These are phyloP conservation scores for Ilex aquifolium DNA, from an alignment of 257 asterid genomes.

Conservation along the genomic window DNA sequence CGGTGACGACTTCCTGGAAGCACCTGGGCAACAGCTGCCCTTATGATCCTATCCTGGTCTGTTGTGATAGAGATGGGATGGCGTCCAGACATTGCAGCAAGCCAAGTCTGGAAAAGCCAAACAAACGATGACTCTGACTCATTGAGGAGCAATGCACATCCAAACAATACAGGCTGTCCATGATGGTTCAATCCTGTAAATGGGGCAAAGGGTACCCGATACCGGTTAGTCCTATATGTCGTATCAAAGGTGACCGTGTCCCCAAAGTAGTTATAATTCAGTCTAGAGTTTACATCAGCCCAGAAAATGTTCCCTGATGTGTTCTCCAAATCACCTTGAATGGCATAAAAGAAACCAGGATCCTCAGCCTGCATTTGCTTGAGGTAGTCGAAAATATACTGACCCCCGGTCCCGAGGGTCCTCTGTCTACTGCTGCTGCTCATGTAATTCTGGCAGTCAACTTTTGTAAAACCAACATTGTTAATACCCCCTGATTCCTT, in stretches of 20 bases:
- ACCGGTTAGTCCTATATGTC: background rate
- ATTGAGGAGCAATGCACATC: background rate
- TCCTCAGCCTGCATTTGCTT: conserved; percentile 3
- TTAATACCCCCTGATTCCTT: background rate
- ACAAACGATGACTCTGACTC: background rate
- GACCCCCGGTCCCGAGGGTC: background rate
- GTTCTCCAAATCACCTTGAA: background rate
- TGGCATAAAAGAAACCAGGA: background rate
- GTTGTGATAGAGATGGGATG: background rate
- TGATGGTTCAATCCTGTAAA: background rate
- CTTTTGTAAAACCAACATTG: background rate
- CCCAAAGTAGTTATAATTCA: conserved; percentile 2
- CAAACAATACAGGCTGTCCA: conserved; percentile 1
- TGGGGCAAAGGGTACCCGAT: background rate
- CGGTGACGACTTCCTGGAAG: background rate
- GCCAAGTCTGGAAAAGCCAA: background rate
- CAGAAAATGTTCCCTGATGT: background rate
- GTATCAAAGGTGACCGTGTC: background rate
- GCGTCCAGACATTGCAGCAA: background rate
- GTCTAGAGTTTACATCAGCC: background rate
- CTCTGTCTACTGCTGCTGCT: background rate
- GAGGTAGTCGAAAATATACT: background rate
- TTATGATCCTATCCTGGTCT: background rate
- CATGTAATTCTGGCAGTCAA: background rate
- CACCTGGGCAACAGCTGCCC: background rate